phyloP scores from a whole-genome alignment of 176 grass and related monocot genomes.

The Oryza longistaminata region DNA sequence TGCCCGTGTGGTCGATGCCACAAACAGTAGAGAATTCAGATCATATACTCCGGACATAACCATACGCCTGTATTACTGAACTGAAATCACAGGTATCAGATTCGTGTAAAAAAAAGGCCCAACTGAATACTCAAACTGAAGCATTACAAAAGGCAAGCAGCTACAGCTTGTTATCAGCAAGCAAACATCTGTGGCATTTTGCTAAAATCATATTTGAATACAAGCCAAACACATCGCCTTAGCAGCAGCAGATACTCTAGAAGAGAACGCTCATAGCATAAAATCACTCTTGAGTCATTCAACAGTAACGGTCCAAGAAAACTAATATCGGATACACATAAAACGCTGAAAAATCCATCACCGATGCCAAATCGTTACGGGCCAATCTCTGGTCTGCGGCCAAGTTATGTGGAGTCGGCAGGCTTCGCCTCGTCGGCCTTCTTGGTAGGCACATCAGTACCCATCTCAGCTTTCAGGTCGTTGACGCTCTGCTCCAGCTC shows the following conservation, averaged over 20 bases:
- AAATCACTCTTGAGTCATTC: not conserved
- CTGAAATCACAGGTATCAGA: not conserved
- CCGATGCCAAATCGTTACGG: slow-evolving; percentile 7
- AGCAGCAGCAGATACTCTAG: not conserved
- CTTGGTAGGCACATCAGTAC: slow-evolving; percentile 48
- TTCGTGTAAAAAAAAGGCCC: not conserved
- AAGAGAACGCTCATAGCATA: not conserved
- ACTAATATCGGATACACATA: slow-evolving; percentile 8
- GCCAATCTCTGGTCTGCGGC: not conserved
- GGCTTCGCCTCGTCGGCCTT: slow-evolving; percentile 59
- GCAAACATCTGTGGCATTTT: not conserved
- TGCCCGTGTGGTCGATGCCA: not conserved
- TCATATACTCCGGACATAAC: not conserved
- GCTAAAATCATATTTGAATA: not conserved
- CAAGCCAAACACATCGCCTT: not conserved
- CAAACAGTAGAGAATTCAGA: not conserved
- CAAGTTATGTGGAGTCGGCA: slow-evolving; percentile 47
- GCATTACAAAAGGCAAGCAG: not conserved
- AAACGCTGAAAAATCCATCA: slow-evolving; percentile 8
- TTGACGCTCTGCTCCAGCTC: slow-evolving; percentile 95
- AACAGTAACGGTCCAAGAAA: slow-evolving; percentile 23
- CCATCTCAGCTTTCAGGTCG: slow-evolving; percentile 86
- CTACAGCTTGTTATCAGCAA: not conserved
- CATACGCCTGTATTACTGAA: not conserved
- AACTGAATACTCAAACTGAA: not conserved